phyloP scores from a whole-genome alignment of 2,329 filamentous ascomycete genomes.

The Phoma sp. region DNA sequence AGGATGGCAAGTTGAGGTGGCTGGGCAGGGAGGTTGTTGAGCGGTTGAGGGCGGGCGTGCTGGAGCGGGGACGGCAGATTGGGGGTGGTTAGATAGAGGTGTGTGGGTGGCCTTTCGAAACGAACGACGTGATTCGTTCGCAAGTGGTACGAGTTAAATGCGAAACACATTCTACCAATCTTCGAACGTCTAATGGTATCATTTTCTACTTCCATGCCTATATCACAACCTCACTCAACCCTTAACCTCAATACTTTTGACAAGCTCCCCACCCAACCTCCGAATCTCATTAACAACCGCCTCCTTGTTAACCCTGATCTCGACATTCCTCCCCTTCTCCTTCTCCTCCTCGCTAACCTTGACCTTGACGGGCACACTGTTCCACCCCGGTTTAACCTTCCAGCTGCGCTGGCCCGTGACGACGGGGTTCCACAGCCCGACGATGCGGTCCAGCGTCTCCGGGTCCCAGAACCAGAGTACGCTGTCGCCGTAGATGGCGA shows the following conservation, averaged over 20 bases:
- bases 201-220: background rate
- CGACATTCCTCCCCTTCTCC: conserved; percentile 47
- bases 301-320: conserved; percentile 69
- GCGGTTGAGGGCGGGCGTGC: conserved; percentile 59
- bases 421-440: conserved; percentile 70
- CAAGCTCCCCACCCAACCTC: conserved; percentile 64
- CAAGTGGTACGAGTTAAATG: background rate
- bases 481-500: conserved; percentile 68
- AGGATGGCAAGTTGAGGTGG: conserved; percentile 57
- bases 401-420: conserved; percentile 62
- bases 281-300: conserved; percentile 77
- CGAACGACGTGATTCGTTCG: background rate
- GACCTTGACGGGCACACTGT: conserved; percentile 61
- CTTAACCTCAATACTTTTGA: conserved; percentile 51
- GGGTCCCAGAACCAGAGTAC: conserved; percentile 81
- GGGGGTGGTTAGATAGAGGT: background rate
- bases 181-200: conserved; percentile 1
- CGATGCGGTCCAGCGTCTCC: conserved; percentile 63
- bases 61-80: conserved; percentile 45
- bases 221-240: background rate
- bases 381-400: conserved; percentile 74
- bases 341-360: conserved; percentile 42
- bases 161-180: background rate
- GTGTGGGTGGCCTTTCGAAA: background rate
- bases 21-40: conserved; percentile 64